Base-by-base conservation (phyloP, 2,329 filamentous ascomycete genomes). In the Peltaster fructicola region DNA sequence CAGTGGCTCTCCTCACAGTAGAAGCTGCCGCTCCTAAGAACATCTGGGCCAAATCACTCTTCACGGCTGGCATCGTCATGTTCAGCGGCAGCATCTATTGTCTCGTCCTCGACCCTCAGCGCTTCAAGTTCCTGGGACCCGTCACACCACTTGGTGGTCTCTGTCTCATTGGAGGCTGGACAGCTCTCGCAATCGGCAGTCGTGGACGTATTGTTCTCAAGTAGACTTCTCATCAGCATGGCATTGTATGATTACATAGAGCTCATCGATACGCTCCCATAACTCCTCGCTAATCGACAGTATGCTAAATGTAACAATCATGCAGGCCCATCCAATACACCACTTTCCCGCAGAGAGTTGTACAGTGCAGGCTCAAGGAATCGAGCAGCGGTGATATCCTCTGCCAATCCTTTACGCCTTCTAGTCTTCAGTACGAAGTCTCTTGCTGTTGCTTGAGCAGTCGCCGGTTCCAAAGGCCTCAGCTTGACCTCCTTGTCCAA, bases 351-450 rank as follows among this genome's bases (percentile, higher is more conserved):
- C 16, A 28, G 8, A 20, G 21, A 23, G 5, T 75, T 72, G 57
- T 90, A 91, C 33, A 95, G 70, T 50, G 95, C 88, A 2, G 82
- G 80, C 58, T 98, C 88, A 36, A 98, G 58, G 55, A 95, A 98
- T 47, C 91, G 93, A 50, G 81, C 82, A 28, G 95, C 82, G 15
- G 77, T 85, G 19, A 95, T 81, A 50, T 95, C 88, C 59, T 95
- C 88, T 34, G 80, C 85, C 33, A 98, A 53, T 2, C 88, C 88
- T 64, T 98, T 98, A 38, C 88, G 68, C 44, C 82, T 62, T 39
- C 88, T 67, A 7, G 88, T 98, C 67, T 98, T 98, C 34, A 95
- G 65, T 26, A 95, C 84, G 52, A 98, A 95, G 51, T 98, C 88
- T 33, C 88, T 65, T 1, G 88, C 88, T 23, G 84, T 90, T 12